phyloP scores from a whole-genome alignment of 1,284 basidiomycete genomes.

The Nidula niveotomentosa region DNA sequence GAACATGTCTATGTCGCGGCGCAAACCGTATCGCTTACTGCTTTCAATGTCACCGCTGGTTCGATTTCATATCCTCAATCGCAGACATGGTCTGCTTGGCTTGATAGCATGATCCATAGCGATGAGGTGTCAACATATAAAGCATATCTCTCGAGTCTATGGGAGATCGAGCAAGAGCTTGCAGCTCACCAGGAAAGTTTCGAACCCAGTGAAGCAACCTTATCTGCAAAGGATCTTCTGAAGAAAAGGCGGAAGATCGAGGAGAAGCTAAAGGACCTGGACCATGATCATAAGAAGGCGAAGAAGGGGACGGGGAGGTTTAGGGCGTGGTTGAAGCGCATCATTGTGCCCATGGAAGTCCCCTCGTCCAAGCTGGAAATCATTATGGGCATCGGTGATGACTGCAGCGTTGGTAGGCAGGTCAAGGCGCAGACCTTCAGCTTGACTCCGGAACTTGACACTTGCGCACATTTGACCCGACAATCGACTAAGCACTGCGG shows the following conservation, averaged over 20 bases:
- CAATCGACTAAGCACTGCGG: constrained; percentile 34
- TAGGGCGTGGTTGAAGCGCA: constrained; percentile 64
- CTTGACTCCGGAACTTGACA: background rate
- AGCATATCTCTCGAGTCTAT: constrained; percentile 27
- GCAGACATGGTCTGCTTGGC: constrained; percentile 6
- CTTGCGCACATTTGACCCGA: constrained; percentile 19
- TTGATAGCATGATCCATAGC: constrained; percentile 22
- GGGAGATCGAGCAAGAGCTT: constrained; percentile 37
- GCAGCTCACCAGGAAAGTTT: constrained; percentile 17
- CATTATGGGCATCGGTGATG: constrained; percentile 31
- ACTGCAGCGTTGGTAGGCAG: constrained; percentile 40
- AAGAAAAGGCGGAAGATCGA: constrained; percentile 37
- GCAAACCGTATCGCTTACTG: constrained; percentile 17
- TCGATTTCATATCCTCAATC: constrained; percentile 5
- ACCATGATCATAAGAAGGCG: constrained; percentile 20
- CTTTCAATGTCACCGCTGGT: constrained; percentile 13
- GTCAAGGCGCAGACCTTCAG: constrained; percentile 16
- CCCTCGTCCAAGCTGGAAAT: constrained; percentile 26
- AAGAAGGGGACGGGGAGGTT: constrained; percentile 42
- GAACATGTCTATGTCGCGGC: constrained; percentile 18
- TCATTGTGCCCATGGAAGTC: constrained; percentile 34
- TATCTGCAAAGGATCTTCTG: constrained; percentile 30
- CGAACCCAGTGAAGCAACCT: constrained; percentile 17
- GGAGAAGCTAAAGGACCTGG: constrained; percentile 27
- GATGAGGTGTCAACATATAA: constrained; percentile 20